These are phyloP conservation scores for Termitomyces titanicus DNA, from an alignment of 768 basidiomycete genomes.

Conservation along the genomic window DNA sequence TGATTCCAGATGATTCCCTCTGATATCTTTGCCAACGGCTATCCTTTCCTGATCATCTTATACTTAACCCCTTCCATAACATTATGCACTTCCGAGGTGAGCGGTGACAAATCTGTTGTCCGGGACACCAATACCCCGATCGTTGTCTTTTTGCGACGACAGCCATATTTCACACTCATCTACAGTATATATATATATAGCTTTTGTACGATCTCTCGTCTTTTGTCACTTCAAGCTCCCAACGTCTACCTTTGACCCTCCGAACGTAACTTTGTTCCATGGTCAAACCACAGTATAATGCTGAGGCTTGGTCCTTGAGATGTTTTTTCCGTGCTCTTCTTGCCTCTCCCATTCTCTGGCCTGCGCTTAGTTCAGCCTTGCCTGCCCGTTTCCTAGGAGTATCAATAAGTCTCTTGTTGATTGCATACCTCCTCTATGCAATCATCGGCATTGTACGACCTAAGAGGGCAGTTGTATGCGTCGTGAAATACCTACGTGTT, in stretches of 20 bases:
- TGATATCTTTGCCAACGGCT: not conserved
- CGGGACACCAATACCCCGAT: constrained; percentile 9
- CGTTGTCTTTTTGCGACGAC: constrained; percentile 2
- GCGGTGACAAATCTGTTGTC: constrained; percentile 6
- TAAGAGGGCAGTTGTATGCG: no score
- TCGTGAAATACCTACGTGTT: no score
- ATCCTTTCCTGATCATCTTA: not conserved
- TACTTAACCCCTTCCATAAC: not conserved
- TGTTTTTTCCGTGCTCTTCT: no score
- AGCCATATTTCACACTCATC: not conserved
- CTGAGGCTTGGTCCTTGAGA: no score
- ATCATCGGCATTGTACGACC: no score
- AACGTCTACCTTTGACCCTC: no score
- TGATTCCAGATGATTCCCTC: not conserved
- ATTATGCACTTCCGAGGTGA: not conserved
- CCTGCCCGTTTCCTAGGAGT: no score
- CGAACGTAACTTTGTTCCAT: not conserved
- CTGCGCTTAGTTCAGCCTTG: no score
- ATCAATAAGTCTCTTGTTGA: no score
- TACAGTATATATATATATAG: constrained; percentile 5
- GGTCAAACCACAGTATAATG: no score
- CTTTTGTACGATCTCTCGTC: not conserved
- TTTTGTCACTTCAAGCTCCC: not conserved
- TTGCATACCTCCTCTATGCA: no score
- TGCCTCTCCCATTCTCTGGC: no score